Evolutionary conservation across 2,329 filamentous ascomycete species (phyloP).

Genomic region (Amauroascus verrucosus): DNA sequence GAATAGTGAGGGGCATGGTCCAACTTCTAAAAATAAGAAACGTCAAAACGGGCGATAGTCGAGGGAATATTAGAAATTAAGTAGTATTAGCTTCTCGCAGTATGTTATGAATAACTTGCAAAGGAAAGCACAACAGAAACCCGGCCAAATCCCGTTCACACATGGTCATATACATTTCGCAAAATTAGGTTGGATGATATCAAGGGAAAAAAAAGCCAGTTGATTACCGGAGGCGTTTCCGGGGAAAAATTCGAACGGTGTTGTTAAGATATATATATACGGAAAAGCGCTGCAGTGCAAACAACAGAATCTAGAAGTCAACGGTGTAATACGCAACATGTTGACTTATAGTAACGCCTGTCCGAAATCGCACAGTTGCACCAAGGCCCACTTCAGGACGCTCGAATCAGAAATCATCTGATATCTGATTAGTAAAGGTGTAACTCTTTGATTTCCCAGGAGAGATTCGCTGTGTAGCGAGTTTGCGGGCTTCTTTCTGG

Average conservation of each 20-base stretch:
- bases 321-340: neutral
- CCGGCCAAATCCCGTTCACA: slow-evolving; percentile 6
- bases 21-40: too few species aligned
- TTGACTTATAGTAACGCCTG: neutral
- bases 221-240: neutral
- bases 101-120: neutral
- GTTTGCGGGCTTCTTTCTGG: slow-evolving; percentile 35
- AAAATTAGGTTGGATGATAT: neutral
- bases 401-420: slow-evolving; percentile 26
- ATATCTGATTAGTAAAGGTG: slow-evolving; percentile 36
- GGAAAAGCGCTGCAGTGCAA: neutral
- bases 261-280: neutral
- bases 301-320: neutral
- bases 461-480: slow-evolving; percentile 34
- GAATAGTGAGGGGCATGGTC: too few species aligned
- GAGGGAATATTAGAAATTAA: neutral
- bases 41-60: too few species aligned
- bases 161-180: slow-evolving; percentile 11
- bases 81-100: neutral
- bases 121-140: neutral
- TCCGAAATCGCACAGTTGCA: neutral
- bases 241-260: neutral
- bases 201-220: neutral
- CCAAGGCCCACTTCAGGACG: neutral
- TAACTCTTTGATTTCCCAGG: slow-evolving; percentile 35